These are phyloP conservation scores for Schrenkiella parvula DNA, from an alignment of 345 rosid species.

Conservation along the genomic window DNA sequence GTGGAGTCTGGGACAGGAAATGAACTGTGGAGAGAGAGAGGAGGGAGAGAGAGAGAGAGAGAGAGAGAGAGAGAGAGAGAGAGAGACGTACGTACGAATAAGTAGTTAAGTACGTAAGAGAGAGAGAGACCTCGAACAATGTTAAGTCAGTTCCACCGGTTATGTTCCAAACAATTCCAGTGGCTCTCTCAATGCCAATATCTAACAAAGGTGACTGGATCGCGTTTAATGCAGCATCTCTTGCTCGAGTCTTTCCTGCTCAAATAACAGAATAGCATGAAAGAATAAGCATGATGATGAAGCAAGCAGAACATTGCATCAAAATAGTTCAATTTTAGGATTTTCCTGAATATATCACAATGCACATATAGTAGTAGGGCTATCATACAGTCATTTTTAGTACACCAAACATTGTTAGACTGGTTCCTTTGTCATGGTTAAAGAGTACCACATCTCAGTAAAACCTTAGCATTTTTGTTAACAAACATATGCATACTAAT, in stretches of 20 bases:
- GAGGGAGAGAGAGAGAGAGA: neutral
- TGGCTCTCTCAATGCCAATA: constrained; percentile 94
- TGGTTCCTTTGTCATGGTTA: neutral
- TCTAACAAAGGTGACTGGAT: constrained; percentile 92
- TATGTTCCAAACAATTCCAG: constrained; percentile 97
- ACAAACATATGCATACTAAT: neutral
- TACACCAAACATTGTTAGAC: neutral
- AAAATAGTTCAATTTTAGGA: neutral
- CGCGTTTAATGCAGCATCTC: constrained; percentile 96
- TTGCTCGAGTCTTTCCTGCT: constrained; percentile 89
- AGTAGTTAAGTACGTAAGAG: too few relatives aligned
- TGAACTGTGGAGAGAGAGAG: neutral
- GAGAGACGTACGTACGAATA: too few relatives aligned
- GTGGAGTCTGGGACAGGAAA: neutral
- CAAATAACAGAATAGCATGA: neutral
- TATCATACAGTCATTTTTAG: neutral
- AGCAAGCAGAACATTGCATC: neutral
- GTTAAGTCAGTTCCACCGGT: constrained; percentile 93
- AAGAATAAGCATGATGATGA: neutral
- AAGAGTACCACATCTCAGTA: neutral
- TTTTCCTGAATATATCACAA: neutral
- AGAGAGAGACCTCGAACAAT: constrained; percentile 63
- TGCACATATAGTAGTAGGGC: neutral
- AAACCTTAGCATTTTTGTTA: neutral
- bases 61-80: neutral